These are phyloP conservation scores for Hebeloma cylindrosporum DNA, from an alignment of 768 basidiomycete genomes.

Conservation along the genomic window DNA sequence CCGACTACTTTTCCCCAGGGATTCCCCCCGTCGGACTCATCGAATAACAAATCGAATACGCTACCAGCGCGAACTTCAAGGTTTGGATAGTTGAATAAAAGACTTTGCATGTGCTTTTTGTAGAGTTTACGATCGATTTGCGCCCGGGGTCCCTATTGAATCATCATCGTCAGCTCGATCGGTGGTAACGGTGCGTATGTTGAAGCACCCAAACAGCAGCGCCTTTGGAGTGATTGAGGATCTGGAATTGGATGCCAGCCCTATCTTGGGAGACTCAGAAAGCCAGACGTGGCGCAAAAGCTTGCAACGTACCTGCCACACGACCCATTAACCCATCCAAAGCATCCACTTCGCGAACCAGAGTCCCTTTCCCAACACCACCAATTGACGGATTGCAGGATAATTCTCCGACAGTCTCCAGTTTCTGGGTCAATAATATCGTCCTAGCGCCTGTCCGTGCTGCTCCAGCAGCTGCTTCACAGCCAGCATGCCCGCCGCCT, in stretches of 20 bases:
- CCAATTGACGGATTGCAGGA: constrained; percentile 94
- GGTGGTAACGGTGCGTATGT: too few species aligned
- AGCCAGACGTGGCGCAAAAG: not conserved
- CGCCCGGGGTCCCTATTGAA: constrained; percentile 87
- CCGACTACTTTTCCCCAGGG: constrained; percentile 59
- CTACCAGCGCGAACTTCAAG: constrained; percentile 70
- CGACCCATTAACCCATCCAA: constrained; percentile 84
- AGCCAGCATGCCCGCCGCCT: constrained; percentile 91
- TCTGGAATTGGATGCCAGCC: constrained; percentile 86
- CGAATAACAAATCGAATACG: constrained; percentile 77
- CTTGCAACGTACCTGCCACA: constrained; percentile 63
- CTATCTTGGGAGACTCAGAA: constrained; percentile 50
- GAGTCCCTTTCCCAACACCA: constrained; percentile 87
- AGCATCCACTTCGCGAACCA: constrained; percentile 91
- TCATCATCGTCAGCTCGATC: too few species aligned
- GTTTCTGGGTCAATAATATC: constrained; percentile 75
- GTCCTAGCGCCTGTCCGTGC: constrained; percentile 83
- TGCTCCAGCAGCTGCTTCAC: constrained; percentile 86
- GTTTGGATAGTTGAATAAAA: constrained; percentile 63
- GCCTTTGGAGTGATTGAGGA: constrained; percentile 83
- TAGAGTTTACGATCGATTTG: constrained; percentile 88
- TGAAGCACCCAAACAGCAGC: constrained; percentile 86
- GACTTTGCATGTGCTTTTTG: constrained; percentile 77
- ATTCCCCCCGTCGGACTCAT: constrained; percentile 39
- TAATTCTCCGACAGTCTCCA: constrained; percentile 78